Evolutionary conservation across 768 basidiomycete genomes (phyloP).

Genomic region (Steccherinum ochraceum): DNA sequence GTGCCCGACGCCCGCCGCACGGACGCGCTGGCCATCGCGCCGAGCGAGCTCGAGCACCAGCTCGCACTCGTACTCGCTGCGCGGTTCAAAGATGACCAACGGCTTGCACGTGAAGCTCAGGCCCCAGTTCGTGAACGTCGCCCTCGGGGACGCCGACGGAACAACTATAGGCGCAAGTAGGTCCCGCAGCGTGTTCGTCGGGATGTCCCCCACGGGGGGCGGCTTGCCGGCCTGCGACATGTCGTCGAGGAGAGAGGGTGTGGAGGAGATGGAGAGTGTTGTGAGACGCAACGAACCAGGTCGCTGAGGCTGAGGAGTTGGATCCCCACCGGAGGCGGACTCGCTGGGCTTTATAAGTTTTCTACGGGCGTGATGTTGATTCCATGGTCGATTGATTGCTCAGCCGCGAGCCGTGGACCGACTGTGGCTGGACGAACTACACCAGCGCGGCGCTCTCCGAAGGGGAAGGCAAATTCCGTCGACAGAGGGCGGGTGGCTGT

Average conservation of each 20-base stretch:
- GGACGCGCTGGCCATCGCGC: constrained; percentile 61
- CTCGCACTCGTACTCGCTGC: constrained; percentile 58
- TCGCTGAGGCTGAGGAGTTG: no score
- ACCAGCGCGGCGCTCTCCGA: no score
- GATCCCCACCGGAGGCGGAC: no score
- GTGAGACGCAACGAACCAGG: no score
- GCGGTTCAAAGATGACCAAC: constrained; percentile 69
- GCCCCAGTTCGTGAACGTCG: constrained; percentile 82
- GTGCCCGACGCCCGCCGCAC: constrained; percentile 87
- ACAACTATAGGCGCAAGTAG: constrained; percentile 53
- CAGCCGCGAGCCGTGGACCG: no score
- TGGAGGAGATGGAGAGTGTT: neutral
- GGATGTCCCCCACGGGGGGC: constrained; percentile 27
- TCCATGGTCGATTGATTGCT: constrained; percentile 25
- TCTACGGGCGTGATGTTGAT: constrained; percentile 15
- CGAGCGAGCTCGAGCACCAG: constrained; percentile 77
- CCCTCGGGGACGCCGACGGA: constrained; percentile 29
- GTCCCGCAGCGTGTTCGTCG: constrained; percentile 42
- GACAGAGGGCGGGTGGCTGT: no score
- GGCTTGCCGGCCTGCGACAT: neutral
- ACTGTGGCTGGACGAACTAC: no score
- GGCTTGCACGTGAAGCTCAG: constrained; percentile 69
- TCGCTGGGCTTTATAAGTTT: constrained; percentile 24
- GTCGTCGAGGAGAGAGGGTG: neutral
- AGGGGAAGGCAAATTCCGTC: no score